Evolutionary conservation across 1,139 yeast species (phyloP), one percentile per base, ranked within the genome.

Genomic region (Arxiozyma slooffiae): DNA sequence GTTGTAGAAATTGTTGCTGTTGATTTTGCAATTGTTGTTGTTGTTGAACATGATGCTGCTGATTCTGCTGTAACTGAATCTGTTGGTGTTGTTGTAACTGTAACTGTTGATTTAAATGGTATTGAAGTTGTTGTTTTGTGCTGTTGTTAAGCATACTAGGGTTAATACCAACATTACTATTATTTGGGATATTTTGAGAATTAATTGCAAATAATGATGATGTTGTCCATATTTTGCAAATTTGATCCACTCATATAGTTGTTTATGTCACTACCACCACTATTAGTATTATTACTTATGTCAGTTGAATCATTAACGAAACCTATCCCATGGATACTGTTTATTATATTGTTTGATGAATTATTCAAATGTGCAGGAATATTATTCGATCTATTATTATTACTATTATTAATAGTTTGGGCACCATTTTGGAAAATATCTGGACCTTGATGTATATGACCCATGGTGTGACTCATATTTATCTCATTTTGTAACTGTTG

Each of bases 1-100:
- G 63, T 30, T 52, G 57, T 26, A 54, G 56, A 18, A 53, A 58
- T 44, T 56, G 63, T 38, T 59, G 62, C 36, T 57, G 62, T 26
- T 56, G 61, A 21, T 53, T 52, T 44, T 55, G 60, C 38, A 55
- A 54, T 43, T 53, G 62, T 46, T 54, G 58, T 41, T 52, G 61
- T 41, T 52, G 66, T 54, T 53, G 59, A 47, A 50, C 57, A 53
- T 52, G 61, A 46, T 51, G 55, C 54, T 55, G 58, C 50, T 54
- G 57, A 40, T 54, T 56, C 38, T 52, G 58, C 41, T 54, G 59
- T 16, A 51, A 41, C 37, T 50, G 61, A 44, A 49, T 56, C 48
- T 55, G 52, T 41, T 52, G 53, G 47, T 52, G 58, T 26, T 49
- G 60, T 47, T 53, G 60, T 42, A 52, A 50, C 48, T 56, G 61